phyloP scores from a whole-genome alignment of 257 asterid species.

The Plantago major region DNA sequence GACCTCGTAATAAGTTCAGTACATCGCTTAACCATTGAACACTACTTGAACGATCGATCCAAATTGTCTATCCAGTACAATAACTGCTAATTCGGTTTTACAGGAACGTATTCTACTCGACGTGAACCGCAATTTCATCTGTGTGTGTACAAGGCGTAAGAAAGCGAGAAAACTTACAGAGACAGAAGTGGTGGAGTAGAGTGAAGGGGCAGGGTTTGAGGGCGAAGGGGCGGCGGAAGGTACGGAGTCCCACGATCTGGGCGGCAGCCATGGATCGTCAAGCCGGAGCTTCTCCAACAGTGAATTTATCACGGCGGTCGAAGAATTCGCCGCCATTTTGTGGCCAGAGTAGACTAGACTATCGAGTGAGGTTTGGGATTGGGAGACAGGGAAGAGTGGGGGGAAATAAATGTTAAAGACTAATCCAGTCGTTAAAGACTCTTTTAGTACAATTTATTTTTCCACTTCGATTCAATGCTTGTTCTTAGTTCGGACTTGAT shows the following conservation, averaged over 20 bases:
- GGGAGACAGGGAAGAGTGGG: slow-evolving; percentile 20
- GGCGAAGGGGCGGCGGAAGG: slow-evolving; percentile 45
- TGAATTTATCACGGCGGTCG: slow-evolving; percentile 37
- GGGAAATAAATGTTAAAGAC: no score
- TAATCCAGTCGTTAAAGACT: no score
- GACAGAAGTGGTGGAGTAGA: slow-evolving; percentile 44
- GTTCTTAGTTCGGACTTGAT: no score
- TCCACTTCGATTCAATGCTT: no score
- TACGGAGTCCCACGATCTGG: slow-evolving; percentile 76
- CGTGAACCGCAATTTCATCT: no score
- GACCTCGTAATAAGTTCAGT: no score
- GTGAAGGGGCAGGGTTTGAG: slow-evolving; percentile 31
- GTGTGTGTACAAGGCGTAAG: not conserved
- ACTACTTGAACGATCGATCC: no score
- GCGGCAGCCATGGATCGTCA: slow-evolving; percentile 67
- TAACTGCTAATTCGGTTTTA: no score
- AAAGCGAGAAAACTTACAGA: slow-evolving; percentile 38
- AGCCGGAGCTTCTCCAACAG: slow-evolving; percentile 57
- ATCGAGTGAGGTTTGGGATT: slow-evolving; percentile 9
- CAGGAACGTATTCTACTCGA: no score
- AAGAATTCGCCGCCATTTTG: slow-evolving; percentile 56
- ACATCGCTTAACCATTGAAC: no score
- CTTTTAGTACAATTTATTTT: no score
- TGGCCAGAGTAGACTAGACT: slow-evolving; percentile 6
- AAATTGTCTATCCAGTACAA: no score